Evolutionary conservation across 1,284 basidiomycete species (phyloP).

Genomic region (Tetrapyrgos nigripes): DNA sequence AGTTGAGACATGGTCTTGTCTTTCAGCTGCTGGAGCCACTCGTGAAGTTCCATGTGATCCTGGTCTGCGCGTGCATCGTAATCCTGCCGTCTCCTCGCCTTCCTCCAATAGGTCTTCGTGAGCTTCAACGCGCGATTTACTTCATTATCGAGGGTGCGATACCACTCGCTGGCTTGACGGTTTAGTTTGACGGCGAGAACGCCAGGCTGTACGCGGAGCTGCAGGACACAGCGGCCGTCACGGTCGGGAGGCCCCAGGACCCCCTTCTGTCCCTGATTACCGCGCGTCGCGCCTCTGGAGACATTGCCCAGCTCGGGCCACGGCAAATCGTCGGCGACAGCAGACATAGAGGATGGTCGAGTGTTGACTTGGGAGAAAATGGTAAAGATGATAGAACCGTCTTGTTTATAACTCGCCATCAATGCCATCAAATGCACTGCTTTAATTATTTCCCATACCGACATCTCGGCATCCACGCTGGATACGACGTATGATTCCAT

Average conservation of each 20-base stretch:
- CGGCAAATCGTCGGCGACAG: conserved; percentile 73
- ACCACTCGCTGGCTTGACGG: conserved; percentile 79
- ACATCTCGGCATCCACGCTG: conserved; percentile 16
- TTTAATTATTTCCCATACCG: conserved; percentile 5
- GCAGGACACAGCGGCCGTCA: conserved; percentile 72
- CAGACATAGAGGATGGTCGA: conserved; percentile 46
- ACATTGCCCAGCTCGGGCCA: conserved; percentile 86
- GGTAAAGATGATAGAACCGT: conserved; percentile 21
- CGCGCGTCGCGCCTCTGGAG: conserved; percentile 80
- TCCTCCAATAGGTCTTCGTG: conserved; percentile 84
- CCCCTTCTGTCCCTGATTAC: conserved; percentile 84
- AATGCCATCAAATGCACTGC: conserved; percentile 18
- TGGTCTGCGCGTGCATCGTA: conserved; percentile 83
- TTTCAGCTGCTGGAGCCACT: conserved; percentile 83
- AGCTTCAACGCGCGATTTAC: conserved; percentile 79
- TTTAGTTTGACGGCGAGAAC: conserved; percentile 77
- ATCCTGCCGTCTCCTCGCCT: conserved; percentile 76
- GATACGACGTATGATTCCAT: background rate
- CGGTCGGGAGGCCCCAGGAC: conserved; percentile 70
- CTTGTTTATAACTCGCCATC: conserved; percentile 22
- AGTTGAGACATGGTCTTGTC: conserved; percentile 86
- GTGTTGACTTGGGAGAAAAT: conserved; percentile 18
- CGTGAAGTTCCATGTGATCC: conserved; percentile 84
- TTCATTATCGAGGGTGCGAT: conserved; percentile 73
- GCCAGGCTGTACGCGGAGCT: conserved; percentile 80